Base-by-base conservation (phyloP, 345 rosid genomes). In the Camelina neglecta region DNA sequence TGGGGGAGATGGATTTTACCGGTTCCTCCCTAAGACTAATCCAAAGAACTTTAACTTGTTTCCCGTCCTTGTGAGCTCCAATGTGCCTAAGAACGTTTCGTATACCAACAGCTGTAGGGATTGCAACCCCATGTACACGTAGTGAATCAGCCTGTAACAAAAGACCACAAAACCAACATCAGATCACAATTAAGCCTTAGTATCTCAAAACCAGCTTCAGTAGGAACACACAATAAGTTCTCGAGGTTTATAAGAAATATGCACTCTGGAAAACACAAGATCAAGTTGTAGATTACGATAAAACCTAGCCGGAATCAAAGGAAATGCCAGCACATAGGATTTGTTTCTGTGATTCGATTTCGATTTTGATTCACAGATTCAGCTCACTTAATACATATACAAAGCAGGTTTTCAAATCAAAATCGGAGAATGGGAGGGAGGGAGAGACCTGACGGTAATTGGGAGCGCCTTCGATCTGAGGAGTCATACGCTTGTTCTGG, bases 1-100 rank as follows among this genome's bases (percentile, higher is more conserved):
- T 55, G 35, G 6, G 2, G 2, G 44, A 80, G 48, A 67, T 59
- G 36, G 20, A 18, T 33, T 12, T 0, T 89, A 92, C 97, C 82
- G 97, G 97, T 79, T 94, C 99, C 82, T 94, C 99, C 0, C 99
- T 93, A 56, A 94, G 97, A 80, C 85, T 90, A 84, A 94, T 84
- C 99, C 98, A 94, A 60, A 94, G 87, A 81, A 92, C 87, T 74
- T 80, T 77, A 6, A 83, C 86, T 79, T 75, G 83, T 73, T 77
- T 84, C 61, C 86, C 86, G 18, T 87, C 92, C 71, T 83, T 88
- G 47, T 82, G 85, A 54, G 91, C 92, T 54, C 97, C 91, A 58
- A 90, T 85, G 62, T 90, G 87, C 83, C 89, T 90, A 20, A 92
- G 93, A 60, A 94, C 98, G 76, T 94, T 94, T 23, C 81, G 87